Evolutionary conservation across 2,329 filamentous ascomycete species (phyloP), one percentile per base, ranked within the genome.

Genomic region (Pseudocercospora fijiensis): DNA sequence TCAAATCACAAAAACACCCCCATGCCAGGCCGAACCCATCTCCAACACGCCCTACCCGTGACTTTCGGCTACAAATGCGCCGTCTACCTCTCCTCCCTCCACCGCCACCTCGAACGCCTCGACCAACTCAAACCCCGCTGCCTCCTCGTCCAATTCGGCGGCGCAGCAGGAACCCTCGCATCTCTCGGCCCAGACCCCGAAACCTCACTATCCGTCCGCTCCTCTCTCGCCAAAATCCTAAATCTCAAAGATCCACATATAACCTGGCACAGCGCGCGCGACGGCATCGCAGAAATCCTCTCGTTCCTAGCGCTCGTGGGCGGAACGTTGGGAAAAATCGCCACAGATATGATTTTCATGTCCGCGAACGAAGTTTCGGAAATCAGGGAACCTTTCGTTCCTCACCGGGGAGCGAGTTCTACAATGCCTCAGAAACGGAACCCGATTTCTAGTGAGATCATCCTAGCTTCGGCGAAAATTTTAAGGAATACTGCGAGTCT

Each of bases 361-460:
- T 71, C 69, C 27, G 71, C 72, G 58, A 74, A 73, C 26, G 73
- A 75, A 33, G 61, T 75, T 9, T 65, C 66, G 26, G 73, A 75
- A 63, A 70, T 70, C 28, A 65, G 67, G 24, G 73, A 75, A 63
- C 73, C 73, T 0, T 85, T 82, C 56, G 81, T 84, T 1, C 80
- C 82, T 1, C 82, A 85, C 65, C 78, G 83, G 6, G 84, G 84
- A 0, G 82, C 83, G 1, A 83, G 80, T 0, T 84, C 80, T 0
- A 85, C 84, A 0, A 86, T 86, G 84, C 83, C 84, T 2, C 83
- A 86, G 70, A 74, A 75, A 62, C 66, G 73, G 8, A 76, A 76
- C 58, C 74, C 73, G 1, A 74, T 76, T 49, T 69, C 68, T 2
- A 66, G 66, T 22, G 73, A 73, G 57, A 71, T 74, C 16, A 69